Evolutionary conservation across 228 moss, liverwort and hornwort species (phyloP).

Genomic region (Sphagnum fallax): DNA sequence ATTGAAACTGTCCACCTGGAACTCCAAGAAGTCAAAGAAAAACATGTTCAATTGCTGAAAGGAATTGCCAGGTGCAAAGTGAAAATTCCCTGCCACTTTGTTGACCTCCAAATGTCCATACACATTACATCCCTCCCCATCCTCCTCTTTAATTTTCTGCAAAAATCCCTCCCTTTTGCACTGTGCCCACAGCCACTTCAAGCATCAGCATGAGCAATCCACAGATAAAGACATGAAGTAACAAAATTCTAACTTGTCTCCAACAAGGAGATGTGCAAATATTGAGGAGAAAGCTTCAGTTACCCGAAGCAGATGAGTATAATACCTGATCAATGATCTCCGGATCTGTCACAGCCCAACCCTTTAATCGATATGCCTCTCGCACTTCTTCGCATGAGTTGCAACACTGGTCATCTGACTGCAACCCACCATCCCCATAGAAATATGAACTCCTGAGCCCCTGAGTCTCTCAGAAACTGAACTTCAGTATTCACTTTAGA

Average conservation of each 20-base stretch:
- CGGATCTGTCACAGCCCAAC: slow-evolving; percentile 86
- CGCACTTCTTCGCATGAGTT: slow-evolving; percentile 98
- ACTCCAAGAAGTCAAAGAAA: slow-evolving; percentile 81
- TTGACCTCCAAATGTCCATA: slow-evolving; percentile 97
- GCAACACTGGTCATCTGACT: slow-evolving; percentile 94
- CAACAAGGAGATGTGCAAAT: too few species aligned
- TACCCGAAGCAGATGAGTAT: too few species aligned
- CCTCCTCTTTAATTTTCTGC: slow-evolving; percentile 89
- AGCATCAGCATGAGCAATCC: neutral
- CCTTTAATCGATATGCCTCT: slow-evolving; percentile 94
- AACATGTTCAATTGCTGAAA: slow-evolving; percentile 97
- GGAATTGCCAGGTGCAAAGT: slow-evolving; percentile 95
- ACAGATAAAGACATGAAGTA: too few species aligned
- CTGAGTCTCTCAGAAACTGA: neutral
- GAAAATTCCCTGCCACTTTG: slow-evolving; percentile 99
- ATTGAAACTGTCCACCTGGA: slow-evolving; percentile 83
- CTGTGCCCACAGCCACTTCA: slow-evolving; percentile 23
- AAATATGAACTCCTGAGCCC: neutral
- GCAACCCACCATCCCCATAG: slow-evolving; percentile 9
- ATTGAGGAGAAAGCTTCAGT: too few species aligned
- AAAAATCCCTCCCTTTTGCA: slow-evolving; percentile 97
- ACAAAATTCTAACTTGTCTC: too few species aligned
- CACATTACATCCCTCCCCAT: slow-evolving; percentile 96
- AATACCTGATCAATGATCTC: slow-evolving; percentile 84
- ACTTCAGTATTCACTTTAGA: neutral